phyloP scores from a whole-genome alignment of 768 basidiomycete species.

The Symmetrospora coprosmae region DNA sequence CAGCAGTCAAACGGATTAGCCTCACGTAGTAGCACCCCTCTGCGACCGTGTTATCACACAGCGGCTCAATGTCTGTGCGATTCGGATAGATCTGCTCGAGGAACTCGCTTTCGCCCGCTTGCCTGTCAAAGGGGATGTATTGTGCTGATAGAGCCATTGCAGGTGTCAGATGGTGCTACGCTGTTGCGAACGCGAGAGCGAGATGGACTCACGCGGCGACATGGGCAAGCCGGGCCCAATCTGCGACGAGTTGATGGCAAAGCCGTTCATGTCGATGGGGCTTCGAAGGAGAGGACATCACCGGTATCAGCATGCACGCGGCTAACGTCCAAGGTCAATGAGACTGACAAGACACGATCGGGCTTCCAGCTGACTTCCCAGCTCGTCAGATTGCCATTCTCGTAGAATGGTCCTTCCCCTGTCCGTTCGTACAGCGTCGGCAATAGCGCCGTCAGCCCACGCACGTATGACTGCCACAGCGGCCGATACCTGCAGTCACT shows the following conservation, averaged over 20 bases:
- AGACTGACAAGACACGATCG: conserved; percentile 17
- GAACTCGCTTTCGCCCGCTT: conserved; percentile 17
- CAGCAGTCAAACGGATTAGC: neutral
- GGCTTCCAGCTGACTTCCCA: conserved; percentile 14
- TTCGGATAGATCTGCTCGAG: conserved; percentile 12
- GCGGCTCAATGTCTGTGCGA: conserved; percentile 8
- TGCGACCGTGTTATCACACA: conserved; percentile 12
- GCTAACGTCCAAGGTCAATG: too few relatives aligned
- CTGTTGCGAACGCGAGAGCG: too few relatives aligned
- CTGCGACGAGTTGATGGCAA: conserved; percentile 18
- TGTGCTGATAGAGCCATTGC: too few relatives aligned
- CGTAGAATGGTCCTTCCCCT: conserved; percentile 17
- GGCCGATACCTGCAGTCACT: too few relatives aligned
- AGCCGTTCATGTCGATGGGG: conserved; percentile 18
- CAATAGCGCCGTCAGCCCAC: too few relatives aligned
- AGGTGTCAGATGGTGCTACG: too few relatives aligned
- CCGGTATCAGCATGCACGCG: too few relatives aligned
- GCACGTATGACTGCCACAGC: too few relatives aligned
- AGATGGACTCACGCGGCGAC: conserved; percentile 4
- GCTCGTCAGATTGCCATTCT: conserved; percentile 4
- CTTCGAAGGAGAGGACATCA: too few relatives aligned
- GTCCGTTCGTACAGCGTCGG: neutral
- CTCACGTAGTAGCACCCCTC: conserved; percentile 18
- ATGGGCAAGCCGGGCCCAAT: conserved; percentile 1
- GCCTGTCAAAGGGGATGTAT: conserved; percentile 15